These are phyloP conservation scores for Phytophthora vignae DNA, from an alignment of 352 stramenopile species.

Conservation along the genomic window DNA sequence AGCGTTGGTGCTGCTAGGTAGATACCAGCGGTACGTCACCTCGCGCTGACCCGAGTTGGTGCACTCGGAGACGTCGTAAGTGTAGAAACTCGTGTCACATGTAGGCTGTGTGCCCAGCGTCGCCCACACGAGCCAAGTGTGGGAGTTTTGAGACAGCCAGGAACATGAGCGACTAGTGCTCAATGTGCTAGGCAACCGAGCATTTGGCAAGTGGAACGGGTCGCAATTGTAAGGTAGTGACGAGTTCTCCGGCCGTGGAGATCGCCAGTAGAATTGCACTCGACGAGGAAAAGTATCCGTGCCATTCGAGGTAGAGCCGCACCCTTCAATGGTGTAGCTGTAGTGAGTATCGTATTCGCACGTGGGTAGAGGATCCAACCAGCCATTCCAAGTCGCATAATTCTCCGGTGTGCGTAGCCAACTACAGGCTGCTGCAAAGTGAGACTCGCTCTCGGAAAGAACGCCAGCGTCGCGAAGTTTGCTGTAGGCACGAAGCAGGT, in stretches of 20 bases:
- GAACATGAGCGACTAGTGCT: slow-evolving; percentile 47
- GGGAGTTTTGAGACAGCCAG: slow-evolving; percentile 43
- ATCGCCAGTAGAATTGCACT: slow-evolving; percentile 45
- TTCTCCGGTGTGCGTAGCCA: slow-evolving; percentile 51
- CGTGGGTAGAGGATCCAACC: slow-evolving; percentile 45
- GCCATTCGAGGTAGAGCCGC: slow-evolving; percentile 15
- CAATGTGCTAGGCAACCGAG: slow-evolving; percentile 30
- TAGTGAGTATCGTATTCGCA: slow-evolving; percentile 47
- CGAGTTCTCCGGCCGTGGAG: slow-evolving; percentile 42
- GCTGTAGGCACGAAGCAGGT: slow-evolving; percentile 24
- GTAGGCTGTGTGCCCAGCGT: slow-evolving; percentile 18
- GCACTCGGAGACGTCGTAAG: slow-evolving; percentile 51
- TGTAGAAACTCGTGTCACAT: slow-evolving; percentile 52
- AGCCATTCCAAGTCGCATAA: slow-evolving; percentile 49
- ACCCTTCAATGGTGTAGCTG: slow-evolving; percentile 41
- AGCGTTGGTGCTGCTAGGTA: slow-evolving; percentile 32
- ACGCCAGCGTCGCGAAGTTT: slow-evolving; percentile 2
- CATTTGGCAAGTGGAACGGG: slow-evolving; percentile 21
- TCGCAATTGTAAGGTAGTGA: slow-evolving; percentile 57
- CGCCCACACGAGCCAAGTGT: slow-evolving; percentile 49
- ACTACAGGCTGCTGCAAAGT: slow-evolving; percentile 48
- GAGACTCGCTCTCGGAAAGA: slow-evolving; percentile 26
- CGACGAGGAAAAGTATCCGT: slow-evolving; percentile 34
- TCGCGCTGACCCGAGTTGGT: slow-evolving; percentile 22
- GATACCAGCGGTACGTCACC: slow-evolving; percentile 43